These are phyloP conservation scores for Corymbia maculata DNA, from an alignment of 345 rosid species.

Conservation along the genomic window DNA sequence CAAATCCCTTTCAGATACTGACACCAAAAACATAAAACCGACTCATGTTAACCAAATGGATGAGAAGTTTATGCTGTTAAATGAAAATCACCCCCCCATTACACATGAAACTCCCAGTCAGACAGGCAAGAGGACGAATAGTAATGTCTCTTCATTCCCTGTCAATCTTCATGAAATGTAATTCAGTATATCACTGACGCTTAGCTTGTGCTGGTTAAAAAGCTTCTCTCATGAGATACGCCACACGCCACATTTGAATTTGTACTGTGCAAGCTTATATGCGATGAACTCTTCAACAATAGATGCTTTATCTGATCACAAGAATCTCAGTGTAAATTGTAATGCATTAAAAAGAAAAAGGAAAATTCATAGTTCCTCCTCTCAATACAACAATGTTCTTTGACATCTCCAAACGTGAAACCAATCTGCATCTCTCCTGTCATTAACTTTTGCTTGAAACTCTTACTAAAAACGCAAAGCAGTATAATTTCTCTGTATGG, in stretches of 20 bases:
- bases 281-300: neutral
- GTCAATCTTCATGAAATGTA: neutral
- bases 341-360: neutral
- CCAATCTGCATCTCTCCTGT: neutral
- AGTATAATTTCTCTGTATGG: neutral
- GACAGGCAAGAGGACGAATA: neutral
- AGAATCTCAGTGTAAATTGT: neutral
- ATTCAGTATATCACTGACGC: neutral
- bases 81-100: neutral
- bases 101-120: neutral
- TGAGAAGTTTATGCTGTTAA: neutral
- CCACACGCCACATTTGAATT: neutral
- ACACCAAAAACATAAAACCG: neutral
- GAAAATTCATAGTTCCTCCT: neutral
- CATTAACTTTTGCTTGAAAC: neutral
- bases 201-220: neutral
- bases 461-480: neutral
- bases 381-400: neutral
- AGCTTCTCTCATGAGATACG: neutral
- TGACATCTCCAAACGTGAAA: neutral
- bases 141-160: neutral
- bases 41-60: neutral
- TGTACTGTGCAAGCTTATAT: neutral
- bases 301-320: neutral
- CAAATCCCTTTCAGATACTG: neutral